A percentile compares a stretch with the other conserved stretches of the same genome.
These are phyloP conservation scores for Solanum chmielewskii DNA, from an alignment of 257 asterid genomes.

Conservation along the genomic window DNA sequence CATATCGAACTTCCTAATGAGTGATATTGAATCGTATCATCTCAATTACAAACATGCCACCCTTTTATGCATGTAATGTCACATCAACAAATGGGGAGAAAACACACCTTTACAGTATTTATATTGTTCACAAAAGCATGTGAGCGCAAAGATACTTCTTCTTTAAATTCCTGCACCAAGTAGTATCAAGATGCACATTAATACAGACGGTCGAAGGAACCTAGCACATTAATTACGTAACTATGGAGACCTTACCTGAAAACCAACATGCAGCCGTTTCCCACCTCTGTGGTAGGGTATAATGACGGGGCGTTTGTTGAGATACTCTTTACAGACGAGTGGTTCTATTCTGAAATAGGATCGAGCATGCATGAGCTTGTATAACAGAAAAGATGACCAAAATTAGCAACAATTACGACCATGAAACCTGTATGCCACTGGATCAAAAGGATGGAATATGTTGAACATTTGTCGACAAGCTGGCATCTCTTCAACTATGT, in stretches of 20 bases:
- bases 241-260: conserved; percentile 44
- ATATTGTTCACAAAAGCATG: conserved; percentile 53
- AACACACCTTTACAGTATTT: conserved; percentile 47
- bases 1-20: background rate
- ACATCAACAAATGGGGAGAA: background rate
- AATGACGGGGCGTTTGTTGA: conserved; percentile 62
- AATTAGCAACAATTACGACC: background rate
- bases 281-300: conserved; percentile 97
- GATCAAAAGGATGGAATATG: conserved; percentile 96
- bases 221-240: background rate
- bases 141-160: conserved; percentile 61
- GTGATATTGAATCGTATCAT: background rate
- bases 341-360: conserved; percentile 67
- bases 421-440: conserved; percentile 81
- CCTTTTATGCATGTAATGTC: background rate
- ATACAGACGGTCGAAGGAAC: background rate
- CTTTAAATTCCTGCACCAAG: conserved; percentile 70
- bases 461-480: conserved; percentile 87
- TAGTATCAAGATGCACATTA: conserved; percentile 2
- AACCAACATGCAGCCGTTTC: conserved; percentile 77
- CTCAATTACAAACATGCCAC: background rate
- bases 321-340: conserved; percentile 71
- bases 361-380: background rate
- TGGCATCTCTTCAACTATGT: conserved; percentile 82
- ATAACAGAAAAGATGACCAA: background rate